Evolutionary conservation across 441 rosid genomes (phyloP).

Genomic region (Adansonia gregorii): DNA sequence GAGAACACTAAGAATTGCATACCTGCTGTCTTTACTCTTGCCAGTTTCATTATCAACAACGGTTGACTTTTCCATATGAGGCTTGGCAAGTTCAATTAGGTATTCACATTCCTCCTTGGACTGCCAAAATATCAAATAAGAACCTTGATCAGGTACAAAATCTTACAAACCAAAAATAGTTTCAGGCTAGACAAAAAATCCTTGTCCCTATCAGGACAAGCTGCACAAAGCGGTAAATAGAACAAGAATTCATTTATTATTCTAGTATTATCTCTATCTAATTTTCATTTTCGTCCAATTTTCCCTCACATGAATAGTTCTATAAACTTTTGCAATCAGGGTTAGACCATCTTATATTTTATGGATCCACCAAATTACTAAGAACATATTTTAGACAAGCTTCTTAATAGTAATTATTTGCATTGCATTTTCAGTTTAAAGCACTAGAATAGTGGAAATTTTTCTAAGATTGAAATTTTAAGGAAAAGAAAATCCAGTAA

Average conservation of each 20-base stretch:
- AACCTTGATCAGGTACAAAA: background rate
- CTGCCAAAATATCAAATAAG: slow-evolving; percentile 42
- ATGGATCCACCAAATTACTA: background rate
- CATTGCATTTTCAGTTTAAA: background rate
- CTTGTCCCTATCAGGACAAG: background rate
- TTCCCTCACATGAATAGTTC: background rate
- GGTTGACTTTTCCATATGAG: slow-evolving; percentile 78
- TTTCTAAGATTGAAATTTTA: background rate
- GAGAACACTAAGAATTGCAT: background rate
- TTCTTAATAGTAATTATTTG: background rate
- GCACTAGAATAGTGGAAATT: background rate
- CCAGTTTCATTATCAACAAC: slow-evolving; percentile 86
- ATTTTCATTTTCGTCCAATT: background rate
- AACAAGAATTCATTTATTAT: background rate
- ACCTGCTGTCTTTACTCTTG: slow-evolving; percentile 89
- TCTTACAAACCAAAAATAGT: background rate
- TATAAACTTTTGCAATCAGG: background rate
- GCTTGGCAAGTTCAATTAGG: slow-evolving; percentile 75
- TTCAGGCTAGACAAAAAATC: background rate
- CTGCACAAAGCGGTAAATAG: background rate
- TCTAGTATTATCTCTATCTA: background rate
- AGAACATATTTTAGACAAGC: background rate
- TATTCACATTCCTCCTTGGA: slow-evolving; percentile 78
- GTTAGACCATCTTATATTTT: background rate
- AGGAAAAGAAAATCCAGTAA: background rate